Evolutionary conservation across 805 yeast species (phyloP), one percentile per base, ranked within the genome.

Genomic region (Yarrowia osloensis): DNA sequence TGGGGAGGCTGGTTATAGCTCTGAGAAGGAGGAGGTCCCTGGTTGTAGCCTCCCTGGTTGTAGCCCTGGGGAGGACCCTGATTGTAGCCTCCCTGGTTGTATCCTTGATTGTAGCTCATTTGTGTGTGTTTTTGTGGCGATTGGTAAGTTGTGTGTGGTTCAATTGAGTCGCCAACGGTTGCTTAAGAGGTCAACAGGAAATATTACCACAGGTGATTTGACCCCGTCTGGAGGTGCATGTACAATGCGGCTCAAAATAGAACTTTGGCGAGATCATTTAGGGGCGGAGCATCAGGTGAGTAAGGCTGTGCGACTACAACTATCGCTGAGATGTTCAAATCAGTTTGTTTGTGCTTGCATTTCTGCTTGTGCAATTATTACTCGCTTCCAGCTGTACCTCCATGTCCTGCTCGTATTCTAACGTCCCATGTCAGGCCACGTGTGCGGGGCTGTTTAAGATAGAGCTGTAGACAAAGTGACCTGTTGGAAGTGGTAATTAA

Each of bases 51-150:
- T 6, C 62, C 62, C 35, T 65, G 61, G 21, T 65, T 65, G 39
- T 65, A 65, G 7, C 61, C 57, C n/a, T 37, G 52, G 13, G 63
- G 63, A 24, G 63, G 63, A 9, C 65, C 65, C 22, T 59, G 65
- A n/a, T 59, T 62, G 33, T 42, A 35, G 3, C 67, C 67, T n/a
- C 67, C 67, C 31, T 62, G 39, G 39, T 47, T 47, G 42, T 49
- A 47, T 22, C 62, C 67, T 21, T 63, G 61, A 22, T 63, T 63
- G 49, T 65, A 65, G 37, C 67, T 40, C 63, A 55, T 55, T 13
- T 50, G 33, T 31, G 57, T 29, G 26, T 50, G 55, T 21, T 21
- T 29, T 11, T 19, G 21, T 33, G 39, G 21, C 7, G 37, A 17
- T 33, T n/a, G 5, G 19, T 44, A 17, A 4, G 29, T 24, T 13